These are phyloP conservation scores for Trichomonascaceae sp. DNA, from an alignment of 1,139 yeast genomes.

Conservation along the genomic window DNA sequence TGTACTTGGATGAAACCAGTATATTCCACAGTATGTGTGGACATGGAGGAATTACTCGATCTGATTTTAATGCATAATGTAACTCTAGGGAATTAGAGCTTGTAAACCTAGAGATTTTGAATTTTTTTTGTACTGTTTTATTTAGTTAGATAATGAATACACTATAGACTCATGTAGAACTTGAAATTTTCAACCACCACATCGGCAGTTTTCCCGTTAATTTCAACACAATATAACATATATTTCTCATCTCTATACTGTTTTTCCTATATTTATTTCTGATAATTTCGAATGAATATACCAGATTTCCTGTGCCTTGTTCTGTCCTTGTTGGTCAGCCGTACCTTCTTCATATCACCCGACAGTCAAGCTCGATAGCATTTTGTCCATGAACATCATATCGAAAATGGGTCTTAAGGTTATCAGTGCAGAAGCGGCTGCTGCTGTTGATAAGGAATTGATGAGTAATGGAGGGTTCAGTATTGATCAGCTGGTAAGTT, in stretches of 20 bases:
- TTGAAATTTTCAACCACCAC: no score
- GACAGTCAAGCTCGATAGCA: neutral
- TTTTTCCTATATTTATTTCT: neutral
- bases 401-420: slow-evolving; percentile 9
- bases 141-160: neutral
- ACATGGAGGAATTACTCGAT: slow-evolving; percentile 41
- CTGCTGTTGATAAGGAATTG: slow-evolving; percentile 73
- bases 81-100: no score
- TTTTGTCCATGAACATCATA: neutral
- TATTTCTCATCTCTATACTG: neutral
- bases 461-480: slow-evolving; percentile 83
- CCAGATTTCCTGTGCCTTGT: neutral
- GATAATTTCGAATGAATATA: neutral
- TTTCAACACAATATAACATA: neutral
- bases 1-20: slow-evolving; percentile 40
- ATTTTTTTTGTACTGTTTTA: neutral
- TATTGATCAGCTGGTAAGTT: slow-evolving; percentile 67
- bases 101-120: neutral
- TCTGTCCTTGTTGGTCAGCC: neutral
- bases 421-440: slow-evolving; percentile 57
- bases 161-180: no score
- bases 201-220: no score
- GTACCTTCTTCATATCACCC: neutral
- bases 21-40: slow-evolving; percentile 55
- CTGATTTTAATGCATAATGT: slow-evolving; percentile 4